A percentile compares a stretch with the other conserved stretches of the same genome.
phyloP scores from a whole-genome alignment of 257 asterid genomes.

The Cruciata laevipes region DNA sequence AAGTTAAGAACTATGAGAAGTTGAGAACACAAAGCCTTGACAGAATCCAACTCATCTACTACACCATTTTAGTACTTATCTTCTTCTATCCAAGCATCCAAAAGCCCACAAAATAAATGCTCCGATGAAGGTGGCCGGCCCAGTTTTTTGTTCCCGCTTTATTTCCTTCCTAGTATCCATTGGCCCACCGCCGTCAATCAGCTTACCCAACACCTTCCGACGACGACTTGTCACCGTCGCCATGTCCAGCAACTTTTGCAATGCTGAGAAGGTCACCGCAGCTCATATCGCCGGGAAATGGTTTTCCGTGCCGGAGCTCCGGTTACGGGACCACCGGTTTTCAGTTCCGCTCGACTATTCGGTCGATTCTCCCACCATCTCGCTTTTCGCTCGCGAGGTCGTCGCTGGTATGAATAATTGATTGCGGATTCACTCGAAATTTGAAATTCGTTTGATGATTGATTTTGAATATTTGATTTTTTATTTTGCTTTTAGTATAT shows the following conservation, averaged over 20 bases:
- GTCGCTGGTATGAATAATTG: constrained; percentile 45
- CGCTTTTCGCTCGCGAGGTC: constrained; percentile 80
- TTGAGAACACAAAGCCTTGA: too few species aligned
- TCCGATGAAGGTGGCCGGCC: constrained; percentile 19
- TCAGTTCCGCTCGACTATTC: constrained; percentile 80
- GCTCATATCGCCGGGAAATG: constrained; percentile 47
- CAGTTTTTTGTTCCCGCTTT: constrained; percentile 12
- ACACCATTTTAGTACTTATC: not conserved
- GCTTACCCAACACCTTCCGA: constrained; percentile 24
- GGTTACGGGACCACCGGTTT: constrained; percentile 78
- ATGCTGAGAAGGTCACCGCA: constrained; percentile 14
- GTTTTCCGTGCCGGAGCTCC: constrained; percentile 89
- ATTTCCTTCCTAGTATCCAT: not conserved
- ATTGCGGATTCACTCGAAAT: not conserved
- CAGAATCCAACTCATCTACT: too few species aligned
- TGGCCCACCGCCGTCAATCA: constrained; percentile 7
- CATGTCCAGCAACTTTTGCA: constrained; percentile 22
- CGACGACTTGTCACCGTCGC: constrained; percentile 26
- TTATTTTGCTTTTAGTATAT: not conserved
- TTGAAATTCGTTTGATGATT: not conserved
- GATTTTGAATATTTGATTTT: not conserved
- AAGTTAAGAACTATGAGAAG: too few species aligned
- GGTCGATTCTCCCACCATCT: constrained; percentile 39
- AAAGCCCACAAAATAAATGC: not conserved
- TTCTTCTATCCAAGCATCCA: not conserved